Evolutionary conservation across 2,329 filamentous ascomycete genomes (phyloP), one percentile per base, ranked within the genome.

Genomic region (Fusarium ramigenum): DNA sequence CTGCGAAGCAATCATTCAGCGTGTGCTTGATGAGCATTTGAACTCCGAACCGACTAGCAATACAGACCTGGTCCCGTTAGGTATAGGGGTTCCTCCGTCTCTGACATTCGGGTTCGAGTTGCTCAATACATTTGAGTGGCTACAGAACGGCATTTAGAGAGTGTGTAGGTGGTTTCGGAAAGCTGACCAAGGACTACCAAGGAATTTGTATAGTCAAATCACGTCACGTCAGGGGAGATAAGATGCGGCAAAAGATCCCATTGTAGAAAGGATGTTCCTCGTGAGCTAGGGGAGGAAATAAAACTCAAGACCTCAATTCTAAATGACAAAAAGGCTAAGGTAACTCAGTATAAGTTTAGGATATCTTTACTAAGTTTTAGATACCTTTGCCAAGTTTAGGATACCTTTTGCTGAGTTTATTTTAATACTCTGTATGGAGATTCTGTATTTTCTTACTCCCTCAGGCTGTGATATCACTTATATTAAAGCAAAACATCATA

Each of bases 11-110:
- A 81, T 87, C 28, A 86, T 88, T 58, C 83, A 86, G 64, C 84
- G 82, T 28, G 87, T 88, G 11, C 79, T 88, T 28, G 86, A 88
- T 59, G 83, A 87, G 61, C 82, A 85, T 10, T 78, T 88, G 12
- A 87, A 87, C 70, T 78, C 80, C 7, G 73, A 78, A 16, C 62
- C 76, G 4, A 52, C 67, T 23, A 62, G 46, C 30, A 60, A 56
- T n/a, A 58, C 52, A 9, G 75, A 71, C 11, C 60, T 78, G 7
- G 71, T 72, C 7, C 58, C 60, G 7, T 71, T 80, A 25, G 79
- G 82, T 42, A 83, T 82, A 77, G 80, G 82, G 50, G 34, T 70
- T 77, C 80, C 60, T 60, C 72, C 65, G 53, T 78, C 73, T 25
- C 65, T 75, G 7, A 74, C 69, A n/a, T 87, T 87, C 63, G 84